Percentiles rank a stretch among this genome's conserved stretches.
phyloP scores from a whole-genome alignment of 2,329 filamentous ascomycete species.

The Xylariaceae sp. region DNA sequence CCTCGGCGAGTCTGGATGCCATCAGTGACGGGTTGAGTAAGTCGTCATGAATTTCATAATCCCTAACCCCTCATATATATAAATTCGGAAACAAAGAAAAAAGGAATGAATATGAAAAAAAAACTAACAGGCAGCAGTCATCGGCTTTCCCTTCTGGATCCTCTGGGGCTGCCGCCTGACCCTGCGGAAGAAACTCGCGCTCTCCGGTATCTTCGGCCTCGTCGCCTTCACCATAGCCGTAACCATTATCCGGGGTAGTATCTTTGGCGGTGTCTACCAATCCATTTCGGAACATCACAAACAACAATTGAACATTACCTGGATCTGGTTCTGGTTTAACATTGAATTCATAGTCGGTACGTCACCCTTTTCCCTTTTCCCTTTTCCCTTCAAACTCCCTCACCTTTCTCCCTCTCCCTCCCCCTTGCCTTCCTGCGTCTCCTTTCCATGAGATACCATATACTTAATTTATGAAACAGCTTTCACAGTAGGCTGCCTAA shows the following conservation, averaged over 20 bases:
- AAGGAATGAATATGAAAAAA: too few relatives aligned
- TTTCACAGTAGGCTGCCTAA: too few relatives aligned
- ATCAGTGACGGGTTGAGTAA: too few relatives aligned
- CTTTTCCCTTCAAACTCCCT: too few relatives aligned
- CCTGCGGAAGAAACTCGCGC: conserved; percentile 8
- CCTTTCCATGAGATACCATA: too few relatives aligned
- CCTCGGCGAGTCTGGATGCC: too few relatives aligned
- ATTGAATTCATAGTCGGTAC: background rate
- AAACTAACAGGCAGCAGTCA: conserved; percentile 1
- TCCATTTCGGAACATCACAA: background rate
- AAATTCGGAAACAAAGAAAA: too few relatives aligned
- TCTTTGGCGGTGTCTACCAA: background rate
- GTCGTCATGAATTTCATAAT: too few relatives aligned
- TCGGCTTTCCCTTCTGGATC: conserved; percentile 13
- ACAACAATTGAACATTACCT: background rate
- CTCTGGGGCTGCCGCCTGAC: conserved; percentile 6
- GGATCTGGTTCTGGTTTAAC: background rate
- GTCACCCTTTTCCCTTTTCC: background rate
- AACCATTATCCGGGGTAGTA: conserved; percentile 10
- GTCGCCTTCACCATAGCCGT: conserved; percentile 13
- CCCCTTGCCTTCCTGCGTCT: background rate
- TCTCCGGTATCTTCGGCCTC: conserved; percentile 9
- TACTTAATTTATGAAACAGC: too few relatives aligned
- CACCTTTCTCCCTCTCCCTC: too few relatives aligned
- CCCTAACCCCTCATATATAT: too few relatives aligned